Evolutionary conservation across 768 basidiomycete species (phyloP), one percentile per base, ranked within the genome.

Genomic region (Pleurotus platypus): DNA sequence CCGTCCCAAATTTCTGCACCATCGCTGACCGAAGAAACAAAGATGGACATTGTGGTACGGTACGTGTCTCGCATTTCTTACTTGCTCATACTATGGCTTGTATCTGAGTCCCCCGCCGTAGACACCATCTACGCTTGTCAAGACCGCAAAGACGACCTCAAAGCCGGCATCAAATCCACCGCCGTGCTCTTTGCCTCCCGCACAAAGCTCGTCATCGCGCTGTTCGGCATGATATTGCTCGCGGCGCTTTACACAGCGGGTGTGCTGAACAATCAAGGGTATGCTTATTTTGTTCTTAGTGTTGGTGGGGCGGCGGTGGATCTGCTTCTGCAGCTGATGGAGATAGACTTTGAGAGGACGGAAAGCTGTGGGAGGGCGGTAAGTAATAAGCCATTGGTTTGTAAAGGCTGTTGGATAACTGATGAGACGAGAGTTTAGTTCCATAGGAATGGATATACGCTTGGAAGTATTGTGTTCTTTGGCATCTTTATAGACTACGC

Each of bases 91-190:
- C 3, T 30, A 20, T 20, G 20, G 62, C 60, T 8, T 65, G 65
- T 62, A 65, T 61, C 1, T 59, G 22, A 24, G 7, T 12, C 2
- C 7, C 3, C 63, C 27, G 60, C 56, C 51, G 62, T 63, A 62
- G 71, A 87, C 64, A 83, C 83, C 1, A 82, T 85, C 58, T 87
- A 87, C 62, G 85, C 83, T 4, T 83, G 83, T 63, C 73, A 71
- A 57, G 85, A 86, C 65, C 81, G 80, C 58, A 66, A 69, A 26
- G 85, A 86, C 69, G 85, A 87, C 61, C 66, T 79, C 20, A 68
- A 74, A 45, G 84, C 77, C 13, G 82, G 81, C 38, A 80, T 87
- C 49, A 83, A 84, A 66, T 85, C 83, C 1, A 86, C 83, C 46
- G 84, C 84, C 0, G 68, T 86, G 12, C 74, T 84, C n/a, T 86